Evolutionary conservation across 352 stramenopile genomes (phyloP).

Genomic region (Phytophthora sp.): DNA sequence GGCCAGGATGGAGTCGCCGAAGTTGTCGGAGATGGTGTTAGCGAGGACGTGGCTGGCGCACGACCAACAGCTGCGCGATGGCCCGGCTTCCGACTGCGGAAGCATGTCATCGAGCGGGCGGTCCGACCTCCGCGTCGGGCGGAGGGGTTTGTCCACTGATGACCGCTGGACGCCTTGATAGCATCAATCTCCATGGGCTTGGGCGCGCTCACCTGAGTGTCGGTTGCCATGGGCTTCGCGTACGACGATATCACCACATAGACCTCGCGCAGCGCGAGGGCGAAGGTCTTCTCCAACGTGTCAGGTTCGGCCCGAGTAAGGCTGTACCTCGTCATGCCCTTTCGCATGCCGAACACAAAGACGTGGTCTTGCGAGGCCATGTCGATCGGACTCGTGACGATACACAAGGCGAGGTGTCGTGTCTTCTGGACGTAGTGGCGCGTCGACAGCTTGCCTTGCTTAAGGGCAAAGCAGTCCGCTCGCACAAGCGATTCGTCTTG

Average conservation of each 20-base stretch:
- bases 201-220: background rate
- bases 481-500: background rate
- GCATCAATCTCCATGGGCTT: conserved; percentile 4
- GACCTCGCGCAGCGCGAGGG: conserved; percentile 24
- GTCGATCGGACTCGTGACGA: no score
- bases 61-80: background rate
- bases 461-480: no score
- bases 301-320: background rate
- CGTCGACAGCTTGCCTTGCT: no score
- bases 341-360: conserved; percentile 22
- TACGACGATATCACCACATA: conserved; percentile 2
- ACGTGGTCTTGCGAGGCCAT: no score
- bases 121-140: no score
- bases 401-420: no score
- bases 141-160: no score
- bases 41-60: background rate
- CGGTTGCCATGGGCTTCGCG: no score
- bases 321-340: no score
- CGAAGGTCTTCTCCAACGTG: conserved; percentile 18
- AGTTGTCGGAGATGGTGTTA: background rate
- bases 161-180: no score
- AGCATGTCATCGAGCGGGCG: background rate
- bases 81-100: background rate
- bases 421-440: no score
- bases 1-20: no score